Base-by-base conservation (phyloP, 2,329 filamentous ascomycete species). In the Scedosporium apiospermum region DNA sequence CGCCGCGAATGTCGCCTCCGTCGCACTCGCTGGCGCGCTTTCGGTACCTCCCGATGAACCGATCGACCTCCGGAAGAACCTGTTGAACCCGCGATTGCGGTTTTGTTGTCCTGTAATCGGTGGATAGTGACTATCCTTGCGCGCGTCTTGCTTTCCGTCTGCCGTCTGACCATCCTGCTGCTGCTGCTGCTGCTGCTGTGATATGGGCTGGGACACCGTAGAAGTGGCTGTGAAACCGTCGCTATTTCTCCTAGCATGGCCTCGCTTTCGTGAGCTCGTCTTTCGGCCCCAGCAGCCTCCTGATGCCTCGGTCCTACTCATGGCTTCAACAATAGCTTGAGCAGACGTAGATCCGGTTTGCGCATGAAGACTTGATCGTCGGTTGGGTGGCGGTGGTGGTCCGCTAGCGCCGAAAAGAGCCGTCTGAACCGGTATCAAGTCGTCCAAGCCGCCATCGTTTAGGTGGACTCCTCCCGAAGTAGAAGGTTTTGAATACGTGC, bases 281-380 rank as follows among this genome's bases (percentile, higher is more conserved):
- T 58, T 62, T 30, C 62, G 62, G 9, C 64, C 58, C 57, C 30
- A 62, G 14, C 62, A n/a, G 27, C 65, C 58, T 12, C 12, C 23
- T 6, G 58, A 51, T 21, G 49, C 46, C 46, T 59, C 62, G 30
- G 61, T 60, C 9, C 61, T 60, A 10, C 62, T 55, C 46, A 64
- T 65, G 4, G 55, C 62, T 16, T 62, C 60, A 14, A 61, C 57
- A 41, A 61, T 61, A 14, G 61, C 18, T 64, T 64, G 64, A 58
- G 63, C 67, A 63, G 67, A 69, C 5, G 69, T 68, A 1, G 71
- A 70, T 18, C 76, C 76, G 0, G 77, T 80, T 41, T 74, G 76
- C 2, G 80, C 79, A 60, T 81, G 76, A 3, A 85, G 70, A 66
- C 82, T 86, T 3, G 82, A 85, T 59, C 80, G 74, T 12, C 83